Base-by-base conservation (phyloP, 2,329 filamentous ascomycete species). In the Epichloe sp. region DNA sequence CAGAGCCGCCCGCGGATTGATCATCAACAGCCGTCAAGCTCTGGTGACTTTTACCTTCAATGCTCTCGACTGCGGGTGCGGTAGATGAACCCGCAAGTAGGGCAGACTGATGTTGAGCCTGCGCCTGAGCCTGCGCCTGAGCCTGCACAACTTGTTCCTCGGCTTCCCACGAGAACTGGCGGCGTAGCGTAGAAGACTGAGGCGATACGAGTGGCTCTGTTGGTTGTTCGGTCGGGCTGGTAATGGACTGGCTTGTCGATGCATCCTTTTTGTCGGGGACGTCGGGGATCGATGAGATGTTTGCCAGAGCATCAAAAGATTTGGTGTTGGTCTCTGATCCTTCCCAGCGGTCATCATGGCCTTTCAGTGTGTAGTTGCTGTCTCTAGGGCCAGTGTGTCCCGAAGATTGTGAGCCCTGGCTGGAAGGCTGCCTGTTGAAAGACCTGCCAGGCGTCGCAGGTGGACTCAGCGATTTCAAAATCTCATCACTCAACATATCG, bases 401-500 rank as follows among this genome's bases (percentile, higher is more conserved):
- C 4, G 54, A 55, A 5, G 58, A 51, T n/a, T 58, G 48, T 8
- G 62, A 53, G 12, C 52, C 52, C 23, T 56, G 53, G 6, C 54
- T 44, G 19, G 54, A 56, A 8, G 57, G 56, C 14, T 52, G 54
- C 8, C 11, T 40, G 8, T 17, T 53, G 51, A 31, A 56, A 51
- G 23, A 51, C 1, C 59, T 51, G 5, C 53, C 42, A 38, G 59
- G 43, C 34, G 44, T 55, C 14, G 66, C 67, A 12, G 70, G 62
- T 0, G 82, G 76, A 50, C 75, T 82, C 2, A 90, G 70, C 42
- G 80, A 85, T 52, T 78, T 80, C 49, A 88, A 80, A 50, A 90
- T 90, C 58, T 90, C 86, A 53, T 87, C 83, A 31, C 81, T 76
- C 45, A 90, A 64, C 51, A 78, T 73, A 56, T 90, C 86, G 59